Evolutionary conservation across 176 grass and related monocot genomes (phyloP).

Genomic region (Aegilops speltoides): DNA sequence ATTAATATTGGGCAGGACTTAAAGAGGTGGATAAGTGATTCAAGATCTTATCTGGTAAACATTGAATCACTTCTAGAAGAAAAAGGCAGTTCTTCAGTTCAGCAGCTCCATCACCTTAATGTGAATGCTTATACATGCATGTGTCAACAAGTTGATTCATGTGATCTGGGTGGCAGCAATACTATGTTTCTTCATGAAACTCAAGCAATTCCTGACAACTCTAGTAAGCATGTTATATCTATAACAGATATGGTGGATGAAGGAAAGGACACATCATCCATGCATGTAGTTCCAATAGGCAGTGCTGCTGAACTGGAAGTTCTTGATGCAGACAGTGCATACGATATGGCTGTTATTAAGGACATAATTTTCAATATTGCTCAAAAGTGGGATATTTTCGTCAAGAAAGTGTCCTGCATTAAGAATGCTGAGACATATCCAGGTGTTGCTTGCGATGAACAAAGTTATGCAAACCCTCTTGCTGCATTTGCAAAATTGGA

Average conservation of each 20-base stretch:
- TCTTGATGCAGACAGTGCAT: not conserved
- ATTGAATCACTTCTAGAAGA: slow-evolving; percentile 39
- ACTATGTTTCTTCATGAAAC: not conserved
- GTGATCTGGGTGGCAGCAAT: not conserved
- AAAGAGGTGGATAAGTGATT: slow-evolving; percentile 55
- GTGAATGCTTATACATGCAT: slow-evolving; percentile 25
- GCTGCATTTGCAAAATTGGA: no score
- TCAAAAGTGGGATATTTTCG: slow-evolving; percentile 12
- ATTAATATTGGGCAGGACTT: slow-evolving; percentile 59
- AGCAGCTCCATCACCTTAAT: slow-evolving; percentile 28
- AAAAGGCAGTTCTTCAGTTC: slow-evolving; percentile 27
- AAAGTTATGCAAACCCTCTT: no score
- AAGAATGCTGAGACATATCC: not conserved
- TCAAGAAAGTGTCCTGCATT: slow-evolving; percentile 13
- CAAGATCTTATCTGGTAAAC: slow-evolving; percentile 48
- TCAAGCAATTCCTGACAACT: slow-evolving; percentile 15
- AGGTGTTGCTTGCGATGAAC: not conserved
- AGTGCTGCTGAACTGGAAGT: slow-evolving; percentile 12
- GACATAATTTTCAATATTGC: slow-evolving; percentile 17
- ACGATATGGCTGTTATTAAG: slow-evolving; percentile 18
- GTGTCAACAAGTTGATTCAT: slow-evolving; percentile 33
- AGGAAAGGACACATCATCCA: slow-evolving; percentile 14
- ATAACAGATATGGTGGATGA: not conserved
- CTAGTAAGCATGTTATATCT: not conserved
- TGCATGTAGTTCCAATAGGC: not conserved